Conservation (phyloP, 768 basidiomycete species). For the Pleurotus cornucopiae region DNA sequence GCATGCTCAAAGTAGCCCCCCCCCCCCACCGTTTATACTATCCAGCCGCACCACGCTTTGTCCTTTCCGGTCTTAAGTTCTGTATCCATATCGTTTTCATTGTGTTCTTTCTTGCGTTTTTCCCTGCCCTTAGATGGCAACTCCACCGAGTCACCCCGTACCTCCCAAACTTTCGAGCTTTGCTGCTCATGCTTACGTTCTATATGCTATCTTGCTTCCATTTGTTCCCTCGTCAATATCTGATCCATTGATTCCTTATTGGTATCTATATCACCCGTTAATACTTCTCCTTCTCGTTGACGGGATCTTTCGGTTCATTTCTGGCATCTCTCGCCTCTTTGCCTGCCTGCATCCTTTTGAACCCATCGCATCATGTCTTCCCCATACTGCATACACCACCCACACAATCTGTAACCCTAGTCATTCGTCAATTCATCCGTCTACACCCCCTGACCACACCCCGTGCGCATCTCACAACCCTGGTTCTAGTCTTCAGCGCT, state of each 20-base stretch:
- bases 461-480: no score
- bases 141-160: neutral
- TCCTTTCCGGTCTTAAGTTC: neutral
- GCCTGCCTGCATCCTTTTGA: neutral
- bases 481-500: no score
- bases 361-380: neutral
- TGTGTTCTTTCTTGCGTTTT: neutral
- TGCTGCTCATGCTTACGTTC: neutral
- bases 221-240: neutral
- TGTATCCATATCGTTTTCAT: neutral
- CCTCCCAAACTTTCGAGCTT: no score
- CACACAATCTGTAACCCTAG: no score
- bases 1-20: neutral
- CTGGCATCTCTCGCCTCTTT: neutral
- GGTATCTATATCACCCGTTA: neutral
- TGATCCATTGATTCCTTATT: neutral
- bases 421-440: no score
- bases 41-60: neutral
- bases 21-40: neutral
- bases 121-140: no score
- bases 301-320: conserved; percentile 5
- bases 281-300: neutral
- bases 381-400: neutral
- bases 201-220: neutral
- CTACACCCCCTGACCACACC: no score